Percentiles rank a stretch among this genome's conserved stretches.
These are phyloP conservation scores for Elsinoe perseae DNA, from an alignment of 2,329 filamentous ascomycete species.

Conservation along the genomic window DNA sequence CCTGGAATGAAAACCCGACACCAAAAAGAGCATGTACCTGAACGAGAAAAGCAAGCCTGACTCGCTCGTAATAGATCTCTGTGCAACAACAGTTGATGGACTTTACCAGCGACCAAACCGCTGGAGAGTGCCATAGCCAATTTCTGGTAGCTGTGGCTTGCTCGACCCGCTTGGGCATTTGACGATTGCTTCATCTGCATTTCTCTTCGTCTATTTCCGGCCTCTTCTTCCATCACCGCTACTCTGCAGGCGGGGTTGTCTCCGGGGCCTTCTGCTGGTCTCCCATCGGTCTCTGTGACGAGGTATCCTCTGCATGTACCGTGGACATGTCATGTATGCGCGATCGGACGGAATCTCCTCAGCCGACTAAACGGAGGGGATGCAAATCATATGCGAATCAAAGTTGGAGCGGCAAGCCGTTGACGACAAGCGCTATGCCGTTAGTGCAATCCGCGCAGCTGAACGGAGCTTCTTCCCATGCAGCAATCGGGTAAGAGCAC, in stretches of 20 bases:
- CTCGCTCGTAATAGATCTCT: neutral
- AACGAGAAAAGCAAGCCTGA: neutral
- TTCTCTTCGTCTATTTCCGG: neutral
- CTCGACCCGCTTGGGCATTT: neutral
- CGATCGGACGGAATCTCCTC: neutral
- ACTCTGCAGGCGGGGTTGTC: neutral
- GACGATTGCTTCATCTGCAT: constrained; percentile 1
- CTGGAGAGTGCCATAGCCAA: neutral
- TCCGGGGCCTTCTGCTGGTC: neutral
- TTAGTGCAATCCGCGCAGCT: constrained; percentile 16
- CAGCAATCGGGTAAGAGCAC: constrained; percentile 3
- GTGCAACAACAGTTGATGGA: neutral
- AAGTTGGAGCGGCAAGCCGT: constrained; percentile 16
- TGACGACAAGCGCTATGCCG: constrained; percentile 16
- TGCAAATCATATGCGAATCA: constrained; percentile 14
- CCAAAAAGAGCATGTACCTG: neutral
- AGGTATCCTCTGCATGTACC: constrained; percentile 4
- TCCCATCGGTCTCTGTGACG: neutral
- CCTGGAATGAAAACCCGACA: neutral
- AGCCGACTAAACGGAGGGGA: constrained; percentile 3
- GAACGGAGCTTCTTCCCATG: neutral
- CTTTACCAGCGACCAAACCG: constrained; percentile 7
- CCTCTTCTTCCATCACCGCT: neutral
- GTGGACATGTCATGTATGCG: neutral
- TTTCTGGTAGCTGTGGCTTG: constrained; percentile 6